phyloP scores from a whole-genome alignment of 306 rosid genomes.

The Prunus armeniaca region DNA sequence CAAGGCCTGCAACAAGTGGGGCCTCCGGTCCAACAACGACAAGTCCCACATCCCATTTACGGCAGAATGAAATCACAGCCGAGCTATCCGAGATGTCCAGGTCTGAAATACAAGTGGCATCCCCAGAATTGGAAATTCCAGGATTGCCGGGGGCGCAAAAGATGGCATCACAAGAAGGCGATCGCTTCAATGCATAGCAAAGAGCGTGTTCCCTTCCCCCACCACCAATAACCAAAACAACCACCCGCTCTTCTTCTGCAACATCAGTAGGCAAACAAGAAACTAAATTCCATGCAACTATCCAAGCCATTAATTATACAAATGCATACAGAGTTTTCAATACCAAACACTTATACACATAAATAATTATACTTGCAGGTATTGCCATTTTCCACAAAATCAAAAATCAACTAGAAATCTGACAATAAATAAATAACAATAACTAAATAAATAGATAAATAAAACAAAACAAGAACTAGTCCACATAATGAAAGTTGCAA shows the following conservation, averaged over 20 bases:
- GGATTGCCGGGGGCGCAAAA: conserved; percentile 95
- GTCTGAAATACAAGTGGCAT: conserved; percentile 72
- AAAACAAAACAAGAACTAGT: background rate
- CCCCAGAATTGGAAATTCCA: conserved; percentile 79
- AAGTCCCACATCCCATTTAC: conserved; percentile 66
- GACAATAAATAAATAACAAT: background rate
- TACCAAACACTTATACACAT: background rate
- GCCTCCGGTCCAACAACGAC: conserved; percentile 97
- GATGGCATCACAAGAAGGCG: conserved; percentile 65
- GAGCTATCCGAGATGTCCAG: conserved; percentile 60
- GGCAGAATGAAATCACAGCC: conserved; percentile 69
- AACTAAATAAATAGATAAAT: background rate
- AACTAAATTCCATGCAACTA: background rate
- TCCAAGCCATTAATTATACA: background rate
- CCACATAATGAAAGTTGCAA: background rate
- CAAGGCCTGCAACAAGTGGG: conserved; percentile 83
- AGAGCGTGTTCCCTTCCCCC: conserved; percentile 98
- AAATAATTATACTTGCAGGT: background rate
- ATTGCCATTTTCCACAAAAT: background rate
- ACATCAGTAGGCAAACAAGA: conserved; percentile 7
- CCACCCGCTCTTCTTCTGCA: conserved; percentile 43
- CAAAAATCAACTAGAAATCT: background rate
- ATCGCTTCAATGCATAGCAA: conserved; percentile 84
- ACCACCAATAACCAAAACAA: conserved; percentile 85
- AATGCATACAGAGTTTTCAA: background rate